These are phyloP conservation scores for Coniochaeta hoffmannii DNA, from an alignment of 2,329 filamentous ascomycete genomes.

Conservation along the genomic window DNA sequence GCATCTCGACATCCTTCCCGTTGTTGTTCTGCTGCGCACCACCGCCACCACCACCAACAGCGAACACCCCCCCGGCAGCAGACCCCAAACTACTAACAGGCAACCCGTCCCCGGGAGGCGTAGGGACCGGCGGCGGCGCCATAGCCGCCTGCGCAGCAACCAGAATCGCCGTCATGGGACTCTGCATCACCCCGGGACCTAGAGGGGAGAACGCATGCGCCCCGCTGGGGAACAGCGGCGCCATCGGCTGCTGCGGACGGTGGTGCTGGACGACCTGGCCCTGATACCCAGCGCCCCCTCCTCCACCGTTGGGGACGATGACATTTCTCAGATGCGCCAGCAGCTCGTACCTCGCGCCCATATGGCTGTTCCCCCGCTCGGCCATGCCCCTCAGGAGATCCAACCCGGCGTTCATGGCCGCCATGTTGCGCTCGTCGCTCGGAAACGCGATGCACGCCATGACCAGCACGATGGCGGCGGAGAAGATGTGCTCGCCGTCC, in stretches of 20 bases:
- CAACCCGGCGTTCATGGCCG: conserved; percentile 34
- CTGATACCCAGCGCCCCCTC: not conserved
- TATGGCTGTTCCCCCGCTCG: conserved; percentile 42
- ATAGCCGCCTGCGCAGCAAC: conserved; percentile 4
- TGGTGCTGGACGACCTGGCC: not conserved
- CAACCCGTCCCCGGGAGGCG: not conserved
- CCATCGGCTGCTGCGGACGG: not conserved
- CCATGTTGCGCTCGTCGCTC: conserved; percentile 30
- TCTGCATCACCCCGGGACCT: not conserved
- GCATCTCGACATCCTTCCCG: conserved; percentile 3
- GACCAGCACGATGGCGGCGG: conserved; percentile 43
- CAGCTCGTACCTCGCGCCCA: conserved; percentile 27
- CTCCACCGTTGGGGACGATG: conserved; percentile 11
- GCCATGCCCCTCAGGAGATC: conserved; percentile 41
- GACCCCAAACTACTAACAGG: not conserved
- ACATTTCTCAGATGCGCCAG: conserved; percentile 21
- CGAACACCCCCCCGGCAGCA: not conserved
- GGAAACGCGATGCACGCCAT: conserved; percentile 49
- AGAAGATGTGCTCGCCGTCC: conserved; percentile 49
- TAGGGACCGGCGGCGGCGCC: not conserved
- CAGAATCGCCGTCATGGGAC: conserved; percentile 2
- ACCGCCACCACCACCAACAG: not conserved
- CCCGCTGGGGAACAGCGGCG: conserved; percentile 1
- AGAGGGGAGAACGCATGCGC: not conserved
- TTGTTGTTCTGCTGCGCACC: not conserved